Evolutionary conservation across 306 rosid species (phyloP).

Genomic region (Vigna radiata): DNA sequence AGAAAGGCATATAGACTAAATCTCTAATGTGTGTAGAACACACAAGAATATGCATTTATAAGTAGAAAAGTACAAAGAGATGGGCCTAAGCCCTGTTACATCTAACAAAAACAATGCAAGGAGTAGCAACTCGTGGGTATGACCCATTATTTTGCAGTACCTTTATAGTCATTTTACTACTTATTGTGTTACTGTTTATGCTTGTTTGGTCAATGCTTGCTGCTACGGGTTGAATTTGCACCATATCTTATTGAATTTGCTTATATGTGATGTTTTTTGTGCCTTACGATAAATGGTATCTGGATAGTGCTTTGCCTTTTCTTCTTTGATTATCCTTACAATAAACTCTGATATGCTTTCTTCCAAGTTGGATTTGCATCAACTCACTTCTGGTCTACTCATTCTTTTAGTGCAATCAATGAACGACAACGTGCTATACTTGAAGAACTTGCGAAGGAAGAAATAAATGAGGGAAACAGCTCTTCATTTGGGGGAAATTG

Average conservation of each 20-base stretch:
- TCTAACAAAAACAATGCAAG: too few species aligned
- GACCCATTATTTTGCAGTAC: neutral
- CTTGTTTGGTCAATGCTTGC: neutral
- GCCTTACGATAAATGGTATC: slow-evolving; percentile 25
- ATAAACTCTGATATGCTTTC: neutral
- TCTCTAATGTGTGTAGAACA: too few species aligned
- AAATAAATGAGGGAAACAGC: slow-evolving; percentile 63
- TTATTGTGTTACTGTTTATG: neutral
- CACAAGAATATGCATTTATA: too few species aligned
- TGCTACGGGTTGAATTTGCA: neutral
- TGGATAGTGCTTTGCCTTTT: slow-evolving; percentile 28
- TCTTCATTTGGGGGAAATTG: slow-evolving; percentile 65
- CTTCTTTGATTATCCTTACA: slow-evolving; percentile 25
- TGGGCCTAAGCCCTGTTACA: too few species aligned
- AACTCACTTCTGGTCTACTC: slow-evolving; percentile 44
- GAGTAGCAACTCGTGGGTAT: too few species aligned
- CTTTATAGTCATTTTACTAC: neutral
- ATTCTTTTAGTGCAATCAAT: slow-evolving; percentile 60
- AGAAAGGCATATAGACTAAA: too few species aligned
- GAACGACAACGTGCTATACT: slow-evolving; percentile 86
- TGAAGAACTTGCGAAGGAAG: slow-evolving; percentile 90
- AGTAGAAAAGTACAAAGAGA: too few species aligned
- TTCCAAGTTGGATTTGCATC: slow-evolving; percentile 41
- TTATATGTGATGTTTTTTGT: slow-evolving; percentile 14
- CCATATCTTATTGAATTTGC: slow-evolving; percentile 21